Evolutionary conservation across 1,284 basidiomycete genomes (phyloP).

Genomic region (Tilletia walkeri): DNA sequence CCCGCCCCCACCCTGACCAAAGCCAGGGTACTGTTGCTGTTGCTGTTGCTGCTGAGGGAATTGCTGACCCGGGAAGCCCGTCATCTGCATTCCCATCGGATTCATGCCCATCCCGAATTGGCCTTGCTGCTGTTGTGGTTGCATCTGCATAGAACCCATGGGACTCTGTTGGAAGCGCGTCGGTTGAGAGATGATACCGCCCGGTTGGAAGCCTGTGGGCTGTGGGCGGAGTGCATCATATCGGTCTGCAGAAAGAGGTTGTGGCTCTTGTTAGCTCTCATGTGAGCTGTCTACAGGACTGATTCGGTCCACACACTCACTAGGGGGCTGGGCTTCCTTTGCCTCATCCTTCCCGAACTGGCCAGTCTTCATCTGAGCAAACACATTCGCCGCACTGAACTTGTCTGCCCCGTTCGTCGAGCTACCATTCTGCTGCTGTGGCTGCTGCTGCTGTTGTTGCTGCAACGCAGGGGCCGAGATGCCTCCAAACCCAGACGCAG

Average conservation of each 20-base stretch:
- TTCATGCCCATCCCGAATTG: not conserved
- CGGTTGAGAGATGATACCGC: constrained; percentile 3
- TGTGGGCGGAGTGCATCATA: constrained; percentile 54
- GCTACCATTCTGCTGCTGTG: not conserved
- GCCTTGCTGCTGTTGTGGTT: constrained; percentile 9
- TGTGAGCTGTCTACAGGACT: too few relatives aligned
- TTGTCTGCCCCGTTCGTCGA: constrained; percentile 34
- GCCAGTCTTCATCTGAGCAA: constrained; percentile 19
- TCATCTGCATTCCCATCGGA: constrained; percentile 16
- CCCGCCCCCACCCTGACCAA: not conserved
- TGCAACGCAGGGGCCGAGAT: constrained; percentile 24
- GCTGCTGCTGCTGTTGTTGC: constrained; percentile 32
- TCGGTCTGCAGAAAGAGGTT: constrained; percentile 15
- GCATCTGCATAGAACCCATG: not conserved
- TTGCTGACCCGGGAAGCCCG: constrained; percentile 11
- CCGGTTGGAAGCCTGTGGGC: constrained; percentile 49
- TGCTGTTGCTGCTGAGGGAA: constrained; percentile 2
- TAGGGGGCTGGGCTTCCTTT: not conserved
- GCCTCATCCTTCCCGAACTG: constrained; percentile 1
- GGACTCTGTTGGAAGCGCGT: not conserved
- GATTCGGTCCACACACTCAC: not conserved
- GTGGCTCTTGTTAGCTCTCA: not conserved
- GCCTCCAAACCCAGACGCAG: constrained; percentile 21
- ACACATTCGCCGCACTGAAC: constrained; percentile 26
- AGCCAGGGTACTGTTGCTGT: constrained; percentile 10